Conservation (phyloP, 805 yeast genomes). For the Phaffomyces antillensis region DNA sequence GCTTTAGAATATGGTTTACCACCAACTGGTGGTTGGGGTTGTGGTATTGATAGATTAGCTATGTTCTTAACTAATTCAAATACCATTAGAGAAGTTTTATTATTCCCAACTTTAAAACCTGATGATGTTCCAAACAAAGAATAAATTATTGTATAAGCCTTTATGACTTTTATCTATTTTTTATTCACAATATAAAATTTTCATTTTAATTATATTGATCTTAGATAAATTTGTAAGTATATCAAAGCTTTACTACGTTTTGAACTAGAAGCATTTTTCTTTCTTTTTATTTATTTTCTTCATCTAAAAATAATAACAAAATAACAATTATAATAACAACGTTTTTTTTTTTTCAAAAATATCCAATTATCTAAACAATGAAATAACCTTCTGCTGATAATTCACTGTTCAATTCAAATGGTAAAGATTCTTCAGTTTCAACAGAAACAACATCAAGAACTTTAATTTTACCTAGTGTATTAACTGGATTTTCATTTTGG, state of each 20-base stretch:
- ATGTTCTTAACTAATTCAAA: conserved; percentile 96
- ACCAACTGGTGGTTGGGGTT: conserved; percentile 99
- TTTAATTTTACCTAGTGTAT: conserved; percentile 59
- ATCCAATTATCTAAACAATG: not conserved
- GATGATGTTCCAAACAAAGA: conserved; percentile 35
- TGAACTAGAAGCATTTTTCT: too few relatives aligned
- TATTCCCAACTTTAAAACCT: conserved; percentile 99
- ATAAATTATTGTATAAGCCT: too few relatives aligned
- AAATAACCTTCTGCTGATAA: conserved; percentile 19
- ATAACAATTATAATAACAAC: not conserved
- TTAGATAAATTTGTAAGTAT: too few relatives aligned
- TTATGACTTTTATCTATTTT: too few relatives aligned
- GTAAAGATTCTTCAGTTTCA: conserved; percentile 50
- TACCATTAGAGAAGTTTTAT: conserved; percentile 93
- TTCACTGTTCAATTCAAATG: conserved; percentile 59
- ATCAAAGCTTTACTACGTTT: too few relatives aligned
- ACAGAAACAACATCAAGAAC: conserved; percentile 50
- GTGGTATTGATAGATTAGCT: conserved; percentile 96
- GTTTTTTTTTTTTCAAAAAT: not conserved
- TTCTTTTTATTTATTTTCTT: too few relatives aligned
- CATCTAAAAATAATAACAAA: too few relatives aligned
- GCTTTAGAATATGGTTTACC: conserved; percentile 98
- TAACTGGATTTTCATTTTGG: conserved; percentile 37
- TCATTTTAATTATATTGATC: too few relatives aligned
- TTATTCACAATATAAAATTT: too few relatives aligned